Percentiles rank a stretch among this genome's conserved stretches.
These are phyloP conservation scores for Stephanodiscus minutulus DNA, from an alignment of 108 stramenopile genomes.

Conservation along the genomic window DNA sequence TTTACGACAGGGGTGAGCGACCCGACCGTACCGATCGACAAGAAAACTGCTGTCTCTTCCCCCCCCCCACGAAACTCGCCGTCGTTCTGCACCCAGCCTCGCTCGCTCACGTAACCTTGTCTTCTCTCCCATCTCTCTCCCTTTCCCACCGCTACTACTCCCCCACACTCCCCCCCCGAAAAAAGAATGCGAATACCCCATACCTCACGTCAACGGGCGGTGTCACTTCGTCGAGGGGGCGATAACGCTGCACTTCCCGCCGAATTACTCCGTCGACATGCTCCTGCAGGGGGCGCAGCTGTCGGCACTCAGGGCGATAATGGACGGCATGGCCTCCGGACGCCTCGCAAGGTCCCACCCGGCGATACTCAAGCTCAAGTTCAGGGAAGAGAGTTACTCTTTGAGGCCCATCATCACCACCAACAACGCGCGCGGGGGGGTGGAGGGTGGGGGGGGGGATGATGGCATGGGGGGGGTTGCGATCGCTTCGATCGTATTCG, in stretches of 20 bases:
- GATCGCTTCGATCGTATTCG: too few species aligned
- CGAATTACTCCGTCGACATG: conserved; percentile 15
- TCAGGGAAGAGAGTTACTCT: conserved; percentile 41
- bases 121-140: not conserved
- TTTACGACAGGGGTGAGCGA: conserved; percentile 22
- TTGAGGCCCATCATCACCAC: conserved; percentile 14
- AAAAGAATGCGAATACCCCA: conserved; percentile 23
- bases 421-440: not conserved
- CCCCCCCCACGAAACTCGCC: too few species aligned
- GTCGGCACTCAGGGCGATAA: conserved; percentile 16
- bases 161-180: not conserved
- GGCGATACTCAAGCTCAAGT: conserved; percentile 23
- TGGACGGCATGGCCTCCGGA: conserved; percentile 30
- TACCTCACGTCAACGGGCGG: conserved; percentile 9
- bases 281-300: conserved; percentile 19
- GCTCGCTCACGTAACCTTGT: too few species aligned
- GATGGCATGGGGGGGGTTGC: not conserved
- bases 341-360: conserved; percentile 12
- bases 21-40: too few species aligned
- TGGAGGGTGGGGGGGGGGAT: not conserved
- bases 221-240: conserved; percentile 43
- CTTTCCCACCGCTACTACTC: too few species aligned
- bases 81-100: too few species aligned
- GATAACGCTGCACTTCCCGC: conserved; percentile 41
- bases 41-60: too few species aligned